A percentile compares a stretch with the other conserved stretches of the same genome.
phyloP scores from a whole-genome alignment of 805 yeast genomes.

The Candida insectalens region DNA sequence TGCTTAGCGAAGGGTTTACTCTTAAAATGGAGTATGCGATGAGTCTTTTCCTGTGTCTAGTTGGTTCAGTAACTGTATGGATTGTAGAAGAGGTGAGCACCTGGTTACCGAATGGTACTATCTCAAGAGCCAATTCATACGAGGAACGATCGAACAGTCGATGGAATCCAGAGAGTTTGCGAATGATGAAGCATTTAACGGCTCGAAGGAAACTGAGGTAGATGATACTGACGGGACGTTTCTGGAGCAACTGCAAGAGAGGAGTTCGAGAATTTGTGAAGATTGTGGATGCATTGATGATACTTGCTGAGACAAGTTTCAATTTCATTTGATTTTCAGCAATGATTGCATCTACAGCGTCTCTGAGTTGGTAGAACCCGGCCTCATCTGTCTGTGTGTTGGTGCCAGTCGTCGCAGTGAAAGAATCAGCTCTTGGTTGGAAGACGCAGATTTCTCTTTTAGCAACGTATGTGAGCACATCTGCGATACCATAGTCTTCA shows the following conservation, averaged over 20 bases:
- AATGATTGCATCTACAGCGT: conserved; percentile 23
- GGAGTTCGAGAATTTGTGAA: conserved; percentile 8
- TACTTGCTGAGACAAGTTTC: conserved; percentile 17
- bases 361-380: conserved; percentile 22
- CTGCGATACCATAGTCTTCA: conserved; percentile 20
- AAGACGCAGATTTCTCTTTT: conserved; percentile 23
- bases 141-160: conserved; percentile 10
- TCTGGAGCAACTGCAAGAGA: conserved; percentile 6
- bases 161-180: conserved; percentile 14
- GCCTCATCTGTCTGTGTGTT: conserved; percentile 7
- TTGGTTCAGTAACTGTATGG: conserved; percentile 8
- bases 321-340: conserved; percentile 16
- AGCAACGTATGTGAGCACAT: conserved; percentile 21
- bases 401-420: conserved; percentile 1
- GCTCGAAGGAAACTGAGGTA: conserved; percentile 43
- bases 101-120: conserved; percentile 45
- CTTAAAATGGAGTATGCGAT: conserved; percentile 25
- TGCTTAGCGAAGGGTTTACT: conserved; percentile 38
- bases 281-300: conserved; percentile 19
- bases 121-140: conserved; percentile 21
- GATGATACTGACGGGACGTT: conserved; percentile 22
- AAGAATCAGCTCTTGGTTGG: conserved; percentile 14
- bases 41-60: conserved; percentile 4
- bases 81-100: conserved; percentile 20
- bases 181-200: conserved; percentile 30